A percentile compares a stretch with the other conserved stretches of the same genome.
Evolutionary conservation across 139 green algal species (phyloP).

Genomic region (Picochlorum sp.): DNA sequence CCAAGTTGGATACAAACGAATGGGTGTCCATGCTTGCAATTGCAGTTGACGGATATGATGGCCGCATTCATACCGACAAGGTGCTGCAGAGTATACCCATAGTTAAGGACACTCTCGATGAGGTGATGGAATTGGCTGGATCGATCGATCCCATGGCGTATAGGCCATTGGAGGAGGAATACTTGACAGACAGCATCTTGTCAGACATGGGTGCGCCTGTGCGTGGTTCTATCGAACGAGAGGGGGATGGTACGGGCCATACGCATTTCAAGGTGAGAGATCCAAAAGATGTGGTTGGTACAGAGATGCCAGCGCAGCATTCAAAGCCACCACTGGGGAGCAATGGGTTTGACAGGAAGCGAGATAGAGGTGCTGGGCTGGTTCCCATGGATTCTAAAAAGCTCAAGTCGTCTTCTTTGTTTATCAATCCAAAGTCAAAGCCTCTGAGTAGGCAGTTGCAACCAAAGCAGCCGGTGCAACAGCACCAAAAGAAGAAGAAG

Average conservation of each 20-base stretch:
- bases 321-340: neutral
- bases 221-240: neutral
- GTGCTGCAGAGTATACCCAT: constrained; percentile 8
- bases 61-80: constrained; percentile 15
- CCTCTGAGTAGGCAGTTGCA: neutral
- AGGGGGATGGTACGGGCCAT: neutral
- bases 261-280: neutral
- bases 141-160: constrained; percentile 12
- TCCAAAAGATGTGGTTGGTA: neutral
- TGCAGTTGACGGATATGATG: constrained; percentile 26
- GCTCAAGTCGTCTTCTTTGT: neutral
- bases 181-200: constrained; percentile 20
- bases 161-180: constrained; percentile 27
- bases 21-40: constrained; percentile 21
- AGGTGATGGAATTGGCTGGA: neutral
- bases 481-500: constrained; percentile 1
- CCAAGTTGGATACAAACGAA: constrained; percentile 16
- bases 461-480: neutral
- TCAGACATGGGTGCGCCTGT: neutral
- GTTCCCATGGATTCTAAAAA: neutral
- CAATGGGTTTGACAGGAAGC: too few species aligned
- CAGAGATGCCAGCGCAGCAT: neutral
- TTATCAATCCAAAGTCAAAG: neutral
- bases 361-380: neutral
- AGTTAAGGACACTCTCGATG: constrained; percentile 10